Base-by-base conservation (phyloP, 2,329 filamentous ascomycete genomes). In the Boeremia lycopersici region DNA sequence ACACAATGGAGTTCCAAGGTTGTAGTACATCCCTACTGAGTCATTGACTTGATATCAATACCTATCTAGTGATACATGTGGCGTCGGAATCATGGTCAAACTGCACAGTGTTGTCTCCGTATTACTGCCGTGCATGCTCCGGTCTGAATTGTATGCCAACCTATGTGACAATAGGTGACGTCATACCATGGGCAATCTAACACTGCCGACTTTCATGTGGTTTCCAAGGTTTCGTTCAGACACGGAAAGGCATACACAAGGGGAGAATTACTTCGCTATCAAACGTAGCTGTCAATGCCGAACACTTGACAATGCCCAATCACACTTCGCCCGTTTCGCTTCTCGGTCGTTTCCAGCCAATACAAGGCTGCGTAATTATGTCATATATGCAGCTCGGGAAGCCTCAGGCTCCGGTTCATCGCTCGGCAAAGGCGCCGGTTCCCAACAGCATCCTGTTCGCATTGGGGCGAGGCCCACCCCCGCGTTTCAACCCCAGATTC, bases 401-500 rank as follows among this genome's bases (percentile, higher is more conserved):
- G 36, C 38, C 31, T 46, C 33, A 48, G 45, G 40, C 15, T 29
- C 44, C 44, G 45, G 51, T 15, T 39, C 26, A 15, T 33, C 30
- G 29, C 13, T 23, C 8, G 35, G 35, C 34, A 45, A 29, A 40
- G 17, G 19, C 33, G 11, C 39, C 44, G 19, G 19, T 26, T 45
- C 41, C 15, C 52, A 36, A 43, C 25, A 49, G 40, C 39, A 31
- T 19, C 1, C 11, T 38, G n/a, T 30, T 45, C 35, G 17, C n/a
- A 13, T 45, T 29, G 35, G 30, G 45, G 29, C 29, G 19, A 41
- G 40, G 26, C 29, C 52, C 41, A 49, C 46, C 45, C 52, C 52
- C 52, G 41, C 52, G 35, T 46, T 17, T 31, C 35, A 35, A 23
- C 52, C 50, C 52, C 52, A 15, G 45, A 35, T 33, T 55, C 44